These are phyloP conservation scores for Gracilariopsis chorda DNA, from an alignment of 23 red algal species.

Conservation along the genomic window DNA sequence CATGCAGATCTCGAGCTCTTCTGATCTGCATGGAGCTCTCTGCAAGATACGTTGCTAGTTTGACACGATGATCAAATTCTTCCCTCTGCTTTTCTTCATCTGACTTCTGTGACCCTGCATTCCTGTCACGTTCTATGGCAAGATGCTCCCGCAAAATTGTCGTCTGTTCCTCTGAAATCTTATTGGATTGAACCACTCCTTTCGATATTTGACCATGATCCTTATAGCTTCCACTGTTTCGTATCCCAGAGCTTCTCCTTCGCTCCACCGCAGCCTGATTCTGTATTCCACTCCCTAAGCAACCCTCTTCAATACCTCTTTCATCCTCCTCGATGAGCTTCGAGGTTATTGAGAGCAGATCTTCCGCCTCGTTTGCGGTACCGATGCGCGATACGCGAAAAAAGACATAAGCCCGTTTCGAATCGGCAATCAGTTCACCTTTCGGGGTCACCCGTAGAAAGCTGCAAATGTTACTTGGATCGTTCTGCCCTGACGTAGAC, in stretches of 20 bases:
- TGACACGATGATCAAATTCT: too few relatives aligned
- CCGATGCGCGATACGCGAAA: background rate
- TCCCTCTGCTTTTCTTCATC: too few relatives aligned
- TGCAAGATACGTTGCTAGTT: too few relatives aligned
- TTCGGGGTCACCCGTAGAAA: too few relatives aligned
- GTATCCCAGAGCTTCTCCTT: background rate
- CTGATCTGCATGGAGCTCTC: too few relatives aligned
- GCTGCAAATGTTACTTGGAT: too few relatives aligned
- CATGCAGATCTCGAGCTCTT: too few relatives aligned
- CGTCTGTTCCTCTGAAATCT: background rate
- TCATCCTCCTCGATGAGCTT: background rate
- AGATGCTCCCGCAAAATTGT: background rate
- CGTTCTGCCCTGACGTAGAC: background rate
- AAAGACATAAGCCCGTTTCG: background rate
- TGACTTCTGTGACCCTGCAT: too few relatives aligned
- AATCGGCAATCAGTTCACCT: too few relatives aligned
- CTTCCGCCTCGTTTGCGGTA: background rate
- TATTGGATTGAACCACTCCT: background rate
- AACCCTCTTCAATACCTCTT: background rate
- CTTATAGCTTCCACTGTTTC: background rate
- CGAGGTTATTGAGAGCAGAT: background rate
- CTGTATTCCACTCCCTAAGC: background rate
- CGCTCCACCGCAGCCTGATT: background rate
- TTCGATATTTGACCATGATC: background rate
- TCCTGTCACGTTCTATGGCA: too few relatives aligned